phyloP scores from a whole-genome alignment of 2,329 filamentous ascomycete species.

The Hypocrella siamensis region DNA sequence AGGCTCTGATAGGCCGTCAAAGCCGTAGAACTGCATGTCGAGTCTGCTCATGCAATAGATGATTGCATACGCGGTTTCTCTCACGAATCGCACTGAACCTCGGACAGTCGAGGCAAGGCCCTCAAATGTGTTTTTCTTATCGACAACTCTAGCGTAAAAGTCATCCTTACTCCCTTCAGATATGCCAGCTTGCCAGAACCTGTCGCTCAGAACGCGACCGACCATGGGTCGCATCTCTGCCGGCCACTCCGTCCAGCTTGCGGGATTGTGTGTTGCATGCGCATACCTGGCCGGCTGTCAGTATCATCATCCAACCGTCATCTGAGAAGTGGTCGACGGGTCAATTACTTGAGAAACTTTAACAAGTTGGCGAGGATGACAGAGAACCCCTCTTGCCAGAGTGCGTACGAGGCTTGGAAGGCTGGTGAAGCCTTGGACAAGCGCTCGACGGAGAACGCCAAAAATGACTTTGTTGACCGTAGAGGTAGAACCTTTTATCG shows the following conservation, averaged over 20 bases:
- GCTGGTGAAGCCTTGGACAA: conserved; percentile 57
- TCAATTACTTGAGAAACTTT: conserved; percentile 54
- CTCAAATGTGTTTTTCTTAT: conserved; percentile 79
- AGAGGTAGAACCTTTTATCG: conserved; percentile 50
- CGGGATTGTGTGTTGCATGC: conserved; percentile 77
- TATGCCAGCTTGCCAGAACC: conserved; percentile 97
- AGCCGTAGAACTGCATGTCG: conserved; percentile 81
- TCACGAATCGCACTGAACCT: conserved; percentile 73
- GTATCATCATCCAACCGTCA: neutral
- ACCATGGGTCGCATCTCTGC: conserved; percentile 64
- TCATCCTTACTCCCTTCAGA: conserved; percentile 92
- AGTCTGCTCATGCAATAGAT: conserved; percentile 86
- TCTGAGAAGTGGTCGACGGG: neutral
- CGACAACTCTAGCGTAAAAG: conserved; percentile 82
- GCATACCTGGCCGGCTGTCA: conserved; percentile 44
- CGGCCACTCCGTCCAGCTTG: conserved; percentile 68
- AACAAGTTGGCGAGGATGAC: conserved; percentile 74
- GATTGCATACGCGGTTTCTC: conserved; percentile 88
- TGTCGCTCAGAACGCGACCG: conserved; percentile 71
- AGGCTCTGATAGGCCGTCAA: conserved; percentile 65
- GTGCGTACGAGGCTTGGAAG: conserved; percentile 57
- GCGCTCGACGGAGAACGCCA: conserved; percentile 87
- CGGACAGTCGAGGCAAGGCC: conserved; percentile 88
- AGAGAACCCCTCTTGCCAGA: conserved; percentile 80
- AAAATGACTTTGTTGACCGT: conserved; percentile 74